Conservation (phyloP, 345 rosid species). For the Pistacia vera region DNA sequence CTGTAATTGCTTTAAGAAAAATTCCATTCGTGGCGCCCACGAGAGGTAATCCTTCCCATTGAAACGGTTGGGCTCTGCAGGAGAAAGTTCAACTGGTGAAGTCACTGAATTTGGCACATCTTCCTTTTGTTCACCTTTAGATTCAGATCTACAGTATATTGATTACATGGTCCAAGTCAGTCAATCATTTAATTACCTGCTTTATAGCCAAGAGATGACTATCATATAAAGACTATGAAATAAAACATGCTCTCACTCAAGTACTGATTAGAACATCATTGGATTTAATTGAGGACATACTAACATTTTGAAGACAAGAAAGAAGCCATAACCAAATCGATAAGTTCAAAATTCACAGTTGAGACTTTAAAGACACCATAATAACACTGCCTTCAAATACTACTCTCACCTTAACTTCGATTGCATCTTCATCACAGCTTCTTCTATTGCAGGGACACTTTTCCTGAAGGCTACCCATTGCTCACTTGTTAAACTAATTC, state of each 20-base stretch:
- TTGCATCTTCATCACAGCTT: conserved; percentile 50
- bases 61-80: conserved; percentile 55
- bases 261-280: neutral
- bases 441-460: conserved; percentile 59
- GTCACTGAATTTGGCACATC: conserved; percentile 36
- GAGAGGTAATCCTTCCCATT: conserved; percentile 66
- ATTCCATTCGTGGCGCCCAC: conserved; percentile 71
- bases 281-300: neutral
- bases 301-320: neutral
- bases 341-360: neutral
- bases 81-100: conserved; percentile 32
- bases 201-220: neutral
- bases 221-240: neutral
- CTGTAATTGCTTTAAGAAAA: conserved; percentile 64
- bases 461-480: conserved; percentile 61
- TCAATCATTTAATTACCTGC: conserved; percentile 14
- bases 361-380: conserved; percentile 5
- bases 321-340: neutral
- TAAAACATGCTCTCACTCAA: neutral
- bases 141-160: conserved; percentile 37
- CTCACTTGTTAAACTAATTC: conserved; percentile 51
- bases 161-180: conserved; percentile 27
- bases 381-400: neutral
- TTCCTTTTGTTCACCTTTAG: conserved; percentile 22
- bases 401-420: conserved; percentile 55